Percentiles rank a stretch among this genome's conserved stretches.
These are phyloP conservation scores for Botrytis hyacinthi DNA, from an alignment of 2,329 filamentous ascomycete genomes.

Conservation along the genomic window DNA sequence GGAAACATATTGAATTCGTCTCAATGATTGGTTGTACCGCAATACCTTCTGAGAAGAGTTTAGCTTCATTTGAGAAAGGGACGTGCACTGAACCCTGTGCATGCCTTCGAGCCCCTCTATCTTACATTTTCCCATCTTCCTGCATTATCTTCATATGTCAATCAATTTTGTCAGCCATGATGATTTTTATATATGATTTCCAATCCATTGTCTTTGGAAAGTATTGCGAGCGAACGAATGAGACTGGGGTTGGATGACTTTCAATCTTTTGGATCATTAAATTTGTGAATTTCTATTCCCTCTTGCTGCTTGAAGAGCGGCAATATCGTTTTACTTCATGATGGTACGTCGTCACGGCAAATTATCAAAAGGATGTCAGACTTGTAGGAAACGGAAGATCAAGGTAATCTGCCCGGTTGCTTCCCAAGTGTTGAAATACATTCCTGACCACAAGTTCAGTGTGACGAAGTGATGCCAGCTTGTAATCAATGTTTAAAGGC, in stretches of 20 bases:
- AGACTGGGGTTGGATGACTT: not conserved
- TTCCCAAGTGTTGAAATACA: not conserved
- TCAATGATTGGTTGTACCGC: slow-evolving; percentile 1
- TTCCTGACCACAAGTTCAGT: not conserved
- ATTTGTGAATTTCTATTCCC: not conserved
- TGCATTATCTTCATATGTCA: not conserved
- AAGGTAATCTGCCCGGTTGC: not conserved
- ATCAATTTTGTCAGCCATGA: not conserved
- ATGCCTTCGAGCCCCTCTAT: not conserved
- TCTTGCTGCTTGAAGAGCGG: not conserved
- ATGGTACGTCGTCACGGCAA: not conserved
- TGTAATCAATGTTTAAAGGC: not conserved
- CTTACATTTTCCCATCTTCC: not conserved
- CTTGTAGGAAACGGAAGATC: not conserved
- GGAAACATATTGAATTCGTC: not conserved
- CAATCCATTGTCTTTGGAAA: not conserved
- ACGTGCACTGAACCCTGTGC: not conserved
- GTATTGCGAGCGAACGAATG: not conserved
- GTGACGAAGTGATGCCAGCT: not conserved
- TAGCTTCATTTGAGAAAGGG: not conserved
- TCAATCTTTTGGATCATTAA: not conserved
- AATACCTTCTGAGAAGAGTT: not conserved
- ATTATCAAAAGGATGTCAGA: not conserved
- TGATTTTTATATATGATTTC: not conserved
- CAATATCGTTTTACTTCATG: not conserved